These are phyloP conservation scores for Aspergillus oerlinghausenensis DNA, from an alignment of 2,329 filamentous ascomycete genomes.

Conservation along the genomic window DNA sequence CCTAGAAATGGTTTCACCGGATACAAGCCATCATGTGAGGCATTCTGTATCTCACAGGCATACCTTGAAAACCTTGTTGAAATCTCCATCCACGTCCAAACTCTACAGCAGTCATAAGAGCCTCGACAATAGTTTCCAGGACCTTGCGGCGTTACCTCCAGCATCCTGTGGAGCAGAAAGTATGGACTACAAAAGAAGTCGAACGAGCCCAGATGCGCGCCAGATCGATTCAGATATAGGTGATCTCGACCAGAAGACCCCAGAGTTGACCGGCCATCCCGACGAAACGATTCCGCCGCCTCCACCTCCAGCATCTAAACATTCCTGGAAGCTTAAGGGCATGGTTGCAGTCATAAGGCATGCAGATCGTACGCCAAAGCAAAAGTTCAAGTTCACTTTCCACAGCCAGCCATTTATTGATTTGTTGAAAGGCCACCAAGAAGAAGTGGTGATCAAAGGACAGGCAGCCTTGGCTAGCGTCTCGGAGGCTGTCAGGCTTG, in stretches of 20 bases:
- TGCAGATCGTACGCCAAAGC: slow-evolving; percentile 94
- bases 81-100: slow-evolving; percentile 61
- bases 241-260: slow-evolving; percentile 20
- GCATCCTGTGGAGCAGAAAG: slow-evolving; percentile 32
- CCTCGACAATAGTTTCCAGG: slow-evolving; percentile 43
- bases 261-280: slow-evolving; percentile 19
- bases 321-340: slow-evolving; percentile 96
- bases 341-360: slow-evolving; percentile 96
- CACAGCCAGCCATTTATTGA: slow-evolving; percentile 96
- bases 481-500: slow-evolving; percentile 77
- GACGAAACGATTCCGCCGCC: slow-evolving; percentile 31
- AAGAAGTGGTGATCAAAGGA: slow-evolving; percentile 91
- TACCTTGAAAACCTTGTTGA: slow-evolving; percentile 56
- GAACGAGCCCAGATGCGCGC: slow-evolving; percentile 2
- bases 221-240: slow-evolving; percentile 15
- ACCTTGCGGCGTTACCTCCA: slow-evolving; percentile 31
- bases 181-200: slow-evolving; percentile 16
- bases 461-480: slow-evolving; percentile 87
- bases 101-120: slow-evolving; percentile 46
- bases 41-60: slow-evolving; percentile 43
- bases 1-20: slow-evolving; percentile 32
- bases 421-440: slow-evolving; percentile 87
- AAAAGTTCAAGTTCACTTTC: slow-evolving; percentile 99
- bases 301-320: slow-evolving; percentile 68
- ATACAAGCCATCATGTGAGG: slow-evolving; percentile 33